Evolutionary conservation across 495 filamentous ascomycete species (phyloP), one percentile per base, ranked within the genome.

Genomic region (Podospora sp.): DNA sequence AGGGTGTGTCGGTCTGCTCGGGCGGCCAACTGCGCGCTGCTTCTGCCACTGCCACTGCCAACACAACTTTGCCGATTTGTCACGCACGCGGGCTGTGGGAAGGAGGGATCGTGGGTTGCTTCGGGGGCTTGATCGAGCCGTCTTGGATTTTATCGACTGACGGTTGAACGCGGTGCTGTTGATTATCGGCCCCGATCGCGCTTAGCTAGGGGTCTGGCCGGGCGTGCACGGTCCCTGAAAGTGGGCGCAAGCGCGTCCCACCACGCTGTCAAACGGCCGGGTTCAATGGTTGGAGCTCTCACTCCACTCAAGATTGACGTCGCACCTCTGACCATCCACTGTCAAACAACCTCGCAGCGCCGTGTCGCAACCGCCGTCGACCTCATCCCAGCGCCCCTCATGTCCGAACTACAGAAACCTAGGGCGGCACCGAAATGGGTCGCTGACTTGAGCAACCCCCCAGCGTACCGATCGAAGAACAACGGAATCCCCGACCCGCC

Each of bases 401-500:
- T 76, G 73, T 70, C 73, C 11, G 68, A 69, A 49, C 53, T 73
- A 56, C 25, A 64, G 20, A 68, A 24, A 51, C 26, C 67, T n/a
- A 56, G 2, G 52, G n/a, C 77, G 5, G 36, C 87, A 35, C 91
- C 91, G 40, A 83, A 86, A 85, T 99, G 95, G 95, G 91, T 91
- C 18, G 77, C 87, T 66, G 88, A 92, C 65, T 83, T 99, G 66
- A 87, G 86, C 73, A 86, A 81, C 60, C 87, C 92, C 22, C 86
- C 91, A 56, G 76, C 86, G 35, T 65, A 78, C 46, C 83, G 77
- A 68, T 73, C 84, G 22, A 91, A 90, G 71, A 80, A 83, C 49
- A 74, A 78, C 69, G 83, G 83, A 70, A 88, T 96, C 69, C 87
- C 89, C 63, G 93, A 98, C 79, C 95, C 95, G 26, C 93, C 93